phyloP scores from a whole-genome alignment of 352 stramenopile species.

The Poterioochromonas sp. region DNA sequence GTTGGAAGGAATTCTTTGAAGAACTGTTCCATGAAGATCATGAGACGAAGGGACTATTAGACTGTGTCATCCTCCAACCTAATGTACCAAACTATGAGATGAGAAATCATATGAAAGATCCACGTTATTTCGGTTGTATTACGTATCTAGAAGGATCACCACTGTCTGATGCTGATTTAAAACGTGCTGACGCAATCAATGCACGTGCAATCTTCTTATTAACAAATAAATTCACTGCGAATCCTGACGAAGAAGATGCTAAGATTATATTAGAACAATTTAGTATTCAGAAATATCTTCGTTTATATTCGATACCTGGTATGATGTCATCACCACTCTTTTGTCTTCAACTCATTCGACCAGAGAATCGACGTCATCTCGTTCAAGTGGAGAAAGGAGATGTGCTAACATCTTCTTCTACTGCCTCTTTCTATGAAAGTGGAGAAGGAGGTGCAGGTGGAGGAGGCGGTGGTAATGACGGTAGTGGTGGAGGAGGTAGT shows the following conservation, averaged over 20 bases:
- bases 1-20: constrained; percentile 24
- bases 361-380: constrained; percentile 25
- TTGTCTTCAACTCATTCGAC: constrained; percentile 23
- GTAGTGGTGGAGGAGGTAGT: not conserved
- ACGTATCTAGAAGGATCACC: not conserved
- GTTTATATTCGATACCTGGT: too few relatives aligned
- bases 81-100: not conserved
- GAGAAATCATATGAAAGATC: not conserved
- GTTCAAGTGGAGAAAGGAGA: too few relatives aligned
- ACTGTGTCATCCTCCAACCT: not conserved
- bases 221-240: constrained; percentile 20
- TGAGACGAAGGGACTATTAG: not conserved
- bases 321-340: not conserved
- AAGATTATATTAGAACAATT: constrained; percentile 21
- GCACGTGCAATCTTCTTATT: constrained; percentile 3
- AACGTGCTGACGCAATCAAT: not conserved
- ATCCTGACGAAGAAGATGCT: constrained; percentile 23
- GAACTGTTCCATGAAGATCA: constrained; percentile 34
- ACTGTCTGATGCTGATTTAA: not conserved
- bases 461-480: constrained; percentile 38
- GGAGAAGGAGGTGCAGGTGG: constrained; percentile 45
- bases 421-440: too few relatives aligned
- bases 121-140: not conserved
- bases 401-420: too few relatives aligned
- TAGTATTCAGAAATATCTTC: constrained; percentile 17